phyloP scores from a whole-genome alignment of 176 grass and related monocot species.

The Musa beccarii region DNA sequence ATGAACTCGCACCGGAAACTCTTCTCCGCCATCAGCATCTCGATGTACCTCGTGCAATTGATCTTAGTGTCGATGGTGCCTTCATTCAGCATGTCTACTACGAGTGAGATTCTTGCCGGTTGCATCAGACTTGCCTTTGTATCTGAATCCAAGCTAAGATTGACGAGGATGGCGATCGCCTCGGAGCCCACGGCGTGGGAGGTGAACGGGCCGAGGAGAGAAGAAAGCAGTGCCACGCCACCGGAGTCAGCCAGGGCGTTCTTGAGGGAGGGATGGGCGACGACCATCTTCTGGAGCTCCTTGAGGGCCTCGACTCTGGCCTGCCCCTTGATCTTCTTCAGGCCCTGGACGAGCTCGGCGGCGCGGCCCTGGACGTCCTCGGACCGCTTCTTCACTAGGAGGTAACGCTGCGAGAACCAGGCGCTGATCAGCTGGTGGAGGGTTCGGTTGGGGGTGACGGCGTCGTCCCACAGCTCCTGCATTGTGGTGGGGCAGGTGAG shows the following conservation, averaged over 20 bases:
- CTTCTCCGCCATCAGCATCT: slow-evolving; percentile 73
- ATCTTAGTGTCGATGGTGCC: slow-evolving; percentile 79
- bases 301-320: slow-evolving; percentile 61
- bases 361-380: slow-evolving; percentile 91
- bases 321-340: slow-evolving; percentile 79
- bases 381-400: slow-evolving; percentile 78
- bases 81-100: slow-evolving; percentile 89
- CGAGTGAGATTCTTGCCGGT: slow-evolving; percentile 75
- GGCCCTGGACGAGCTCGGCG: slow-evolving; percentile 47
- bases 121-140: slow-evolving; percentile 67
- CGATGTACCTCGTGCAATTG: slow-evolving; percentile 68
- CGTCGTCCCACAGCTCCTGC: slow-evolving; percentile 94
- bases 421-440: slow-evolving; percentile 79
- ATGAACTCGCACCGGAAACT: slow-evolving; percentile 77
- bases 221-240: slow-evolving; percentile 46
- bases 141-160: slow-evolving; percentile 53
- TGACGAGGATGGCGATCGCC: slow-evolving; percentile 66
- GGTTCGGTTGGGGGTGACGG: slow-evolving; percentile 80
- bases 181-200: slow-evolving; percentile 81
- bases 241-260: slow-evolving; percentile 50
- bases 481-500: slow-evolving; percentile 94
- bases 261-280: slow-evolving; percentile 56
- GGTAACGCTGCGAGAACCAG: slow-evolving; percentile 88
- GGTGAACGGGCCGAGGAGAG: slow-evolving; percentile 78
- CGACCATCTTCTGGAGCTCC: slow-evolving; percentile 49